Conservation (phyloP, 805 yeast genomes). For the Tetrapisispora iriomotensis region DNA sequence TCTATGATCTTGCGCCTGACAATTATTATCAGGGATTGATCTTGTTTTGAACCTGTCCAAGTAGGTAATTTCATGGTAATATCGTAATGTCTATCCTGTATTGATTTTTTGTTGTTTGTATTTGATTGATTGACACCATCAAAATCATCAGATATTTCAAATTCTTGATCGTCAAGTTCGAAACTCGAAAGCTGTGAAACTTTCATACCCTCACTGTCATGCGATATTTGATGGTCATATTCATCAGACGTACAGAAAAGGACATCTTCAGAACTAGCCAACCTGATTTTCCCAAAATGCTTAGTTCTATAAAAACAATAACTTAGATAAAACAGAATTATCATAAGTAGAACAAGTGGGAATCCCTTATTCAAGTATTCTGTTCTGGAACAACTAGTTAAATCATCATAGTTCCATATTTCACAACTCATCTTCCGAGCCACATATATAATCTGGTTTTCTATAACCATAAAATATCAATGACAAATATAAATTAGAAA, state of each 20-base stretch:
- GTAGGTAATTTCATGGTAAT: not conserved
- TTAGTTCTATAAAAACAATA: not conserved
- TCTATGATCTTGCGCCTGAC: constrained; percentile 43
- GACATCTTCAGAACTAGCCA: too few species aligned
- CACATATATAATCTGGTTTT: not conserved
- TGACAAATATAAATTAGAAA: too few species aligned
- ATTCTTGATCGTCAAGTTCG: too few species aligned
- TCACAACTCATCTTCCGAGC: constrained; percentile 29
- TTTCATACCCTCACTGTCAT: too few species aligned
- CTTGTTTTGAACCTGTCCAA: not conserved
- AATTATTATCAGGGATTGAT: constrained; percentile 16
- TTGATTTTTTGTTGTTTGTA: too few species aligned
- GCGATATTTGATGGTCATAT: too few species aligned
- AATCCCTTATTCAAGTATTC: not conserved
- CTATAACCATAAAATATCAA: not conserved
- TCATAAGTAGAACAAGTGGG: not conserved
- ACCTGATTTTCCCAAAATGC: too few species aligned
- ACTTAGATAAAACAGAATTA: not conserved
- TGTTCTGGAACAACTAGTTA: not conserved
- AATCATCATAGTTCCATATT: constrained; percentile 2
- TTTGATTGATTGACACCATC: not conserved
- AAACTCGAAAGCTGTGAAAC: too few species aligned
- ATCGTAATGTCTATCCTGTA: not conserved
- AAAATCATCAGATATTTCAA: too few species aligned
- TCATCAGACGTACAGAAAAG: too few species aligned